Base-by-base conservation (phyloP, 2,329 filamentous ascomycete genomes). In the Paracoccidioides lutzii region DNA sequence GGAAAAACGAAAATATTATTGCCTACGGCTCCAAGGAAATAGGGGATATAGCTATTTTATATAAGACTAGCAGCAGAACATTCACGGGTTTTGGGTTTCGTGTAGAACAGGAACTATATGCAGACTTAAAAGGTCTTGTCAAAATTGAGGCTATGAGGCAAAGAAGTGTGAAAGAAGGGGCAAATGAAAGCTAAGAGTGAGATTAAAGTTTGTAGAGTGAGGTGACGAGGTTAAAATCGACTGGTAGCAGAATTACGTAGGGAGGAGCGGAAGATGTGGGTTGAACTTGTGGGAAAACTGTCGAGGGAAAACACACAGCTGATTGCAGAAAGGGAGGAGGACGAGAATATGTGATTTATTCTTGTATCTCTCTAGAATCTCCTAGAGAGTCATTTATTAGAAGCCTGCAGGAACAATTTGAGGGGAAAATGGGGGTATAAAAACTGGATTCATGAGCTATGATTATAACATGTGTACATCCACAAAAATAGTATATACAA, bases 271-370 rank as follows among this genome's bases (percentile, higher is more conserved):
- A 69, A 71, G 55, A 63, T 79, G 54, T 70, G 80, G 62, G 67
- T 76, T 52, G 66, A 67, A 62, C 74, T 81, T 64, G 72, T 83
- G 58, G 75, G 74, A 35, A 76, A 76, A 41, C 62, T 83, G 65
- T 80, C 83, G 67, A 71, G 68, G 45, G 79, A 83, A 70, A 83
- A 83, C 64, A 79, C 77, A 12, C 68, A 64, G 38, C 63, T 84
- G 55, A 60, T 57, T 44, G 60, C 59, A 3, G 59, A 57, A 50
- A 54, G 15, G 40, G 40, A 28, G 15, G 38, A 28, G 7, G n/a
- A 53, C 12, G 30, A 22, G 40, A 10, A 30, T 49, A 28, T 10
- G 22, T 35, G 49, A 14, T 5, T 41, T 14, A 37, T 33, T 33
- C 15, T 14, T 7, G 30, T 15, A n/a, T 45, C 14, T 53, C 45